Conservation (phyloP, 2,329 filamentous ascomycete species). For the Rutstroemia sp. region DNA sequence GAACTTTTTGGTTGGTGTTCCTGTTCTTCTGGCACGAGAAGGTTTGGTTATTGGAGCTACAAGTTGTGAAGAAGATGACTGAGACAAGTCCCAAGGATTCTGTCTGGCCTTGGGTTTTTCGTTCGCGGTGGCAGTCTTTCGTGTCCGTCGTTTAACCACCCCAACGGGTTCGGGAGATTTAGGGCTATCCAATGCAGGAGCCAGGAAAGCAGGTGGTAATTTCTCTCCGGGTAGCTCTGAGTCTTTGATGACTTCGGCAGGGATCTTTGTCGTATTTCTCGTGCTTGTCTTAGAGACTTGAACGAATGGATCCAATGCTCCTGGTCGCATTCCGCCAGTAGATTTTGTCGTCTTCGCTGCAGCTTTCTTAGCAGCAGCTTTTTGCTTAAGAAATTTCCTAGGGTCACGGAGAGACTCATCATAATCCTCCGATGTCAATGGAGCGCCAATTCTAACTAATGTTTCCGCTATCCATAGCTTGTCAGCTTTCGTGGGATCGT, state of each 20-base stretch:
- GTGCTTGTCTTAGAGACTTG: slow-evolving; percentile 22
- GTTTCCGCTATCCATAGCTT: slow-evolving; percentile 63
- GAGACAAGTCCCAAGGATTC: slow-evolving; percentile 6
- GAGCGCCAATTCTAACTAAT: slow-evolving; percentile 56
- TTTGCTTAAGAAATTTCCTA: slow-evolving; percentile 19
- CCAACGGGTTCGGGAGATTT: neutral
- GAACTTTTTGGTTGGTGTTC: neutral
- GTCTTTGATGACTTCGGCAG: neutral
- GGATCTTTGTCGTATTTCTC: slow-evolving; percentile 5
- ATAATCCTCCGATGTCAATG: slow-evolving; percentile 58
- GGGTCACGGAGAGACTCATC: slow-evolving; percentile 35
- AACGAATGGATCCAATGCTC: slow-evolving; percentile 30
- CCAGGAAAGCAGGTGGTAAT: slow-evolving; percentile 15
- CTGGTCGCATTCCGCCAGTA: slow-evolving; percentile 25
- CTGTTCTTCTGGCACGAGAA: neutral
- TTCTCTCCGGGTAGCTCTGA: neutral
- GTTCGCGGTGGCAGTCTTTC: neutral
- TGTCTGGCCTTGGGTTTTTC: neutral
- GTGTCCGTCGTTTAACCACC: neutral
- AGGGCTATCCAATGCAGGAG: neutral
- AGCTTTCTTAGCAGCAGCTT: slow-evolving; percentile 20
- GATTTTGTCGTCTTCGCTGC: slow-evolving; percentile 3
- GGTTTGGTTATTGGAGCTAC: neutral
- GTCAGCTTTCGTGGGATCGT: slow-evolving; percentile 59
- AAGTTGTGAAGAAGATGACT: slow-evolving; percentile 1